Evolutionary conservation across 345 rosid genomes (phyloP), one percentile per base, ranked within the genome.

Genomic region (Bruguiera parviflora): DNA sequence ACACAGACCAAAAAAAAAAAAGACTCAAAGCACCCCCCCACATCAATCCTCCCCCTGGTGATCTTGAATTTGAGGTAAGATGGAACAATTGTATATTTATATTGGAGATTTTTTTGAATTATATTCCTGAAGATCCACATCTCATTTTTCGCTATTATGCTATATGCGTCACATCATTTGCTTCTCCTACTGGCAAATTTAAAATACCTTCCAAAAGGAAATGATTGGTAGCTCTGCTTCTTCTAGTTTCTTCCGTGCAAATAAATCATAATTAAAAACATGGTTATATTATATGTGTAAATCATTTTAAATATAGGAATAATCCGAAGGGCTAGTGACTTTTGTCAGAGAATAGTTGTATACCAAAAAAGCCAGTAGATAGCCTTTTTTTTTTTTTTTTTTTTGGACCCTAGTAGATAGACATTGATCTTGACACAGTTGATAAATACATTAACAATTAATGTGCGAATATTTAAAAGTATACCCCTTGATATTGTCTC

Each of bases 381-480:
- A 52, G 53, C 32, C 66, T 27, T 1, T 27, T 27, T 1, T 27
- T 25, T 25, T 24, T 22, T 56, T 55, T 22, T 7, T 19, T 19
- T 55, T 66, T 65, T 51, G 59, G 58, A 39, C 59, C 19, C 22
- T 19, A 46, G 63, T 13, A 22, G 68, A 74, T 74, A 67, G 70
- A 67, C 71, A 74, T 74, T 77, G 84, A 83, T 83, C 78, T 78
- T 55, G 53, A 71, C 27, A 65, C 65, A 66, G 62, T 75, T 21
- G 11, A 55, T 1, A 33, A 33, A 75, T 37, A 51, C 24, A 46
- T 21, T 43, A 13, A 61, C 19, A 13, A 31, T 43, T 25, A 73
- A 66, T 60, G 2, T n/a, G 11, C 19, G 20, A 65, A 65, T 65
- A 64, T 6, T 4, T 27, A 19, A 58, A 31, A 46, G 53, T 56